These are phyloP conservation scores for Talaromyces sp. DNA, from an alignment of 2,329 filamentous ascomycete species.

Conservation along the genomic window DNA sequence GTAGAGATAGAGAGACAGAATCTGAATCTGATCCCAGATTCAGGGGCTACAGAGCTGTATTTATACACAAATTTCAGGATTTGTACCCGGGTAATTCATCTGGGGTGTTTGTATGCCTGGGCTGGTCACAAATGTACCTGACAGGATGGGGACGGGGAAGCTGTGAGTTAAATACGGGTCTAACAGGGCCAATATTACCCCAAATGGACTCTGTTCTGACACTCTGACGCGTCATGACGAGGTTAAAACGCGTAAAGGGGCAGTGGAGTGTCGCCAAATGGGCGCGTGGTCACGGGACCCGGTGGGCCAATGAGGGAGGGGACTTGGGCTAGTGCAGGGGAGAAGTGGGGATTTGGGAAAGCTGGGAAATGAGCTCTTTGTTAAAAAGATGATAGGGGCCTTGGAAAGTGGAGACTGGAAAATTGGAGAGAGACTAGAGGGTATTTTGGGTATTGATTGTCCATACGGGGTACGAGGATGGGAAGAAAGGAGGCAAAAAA, in stretches of 20 bases:
- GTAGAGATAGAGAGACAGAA: neutral
- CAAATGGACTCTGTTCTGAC: conserved; percentile 5
- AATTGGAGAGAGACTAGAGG: no score
- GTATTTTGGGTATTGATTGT: no score
- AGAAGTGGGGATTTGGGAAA: conserved; percentile 18
- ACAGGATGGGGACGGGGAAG: conserved; percentile 6
- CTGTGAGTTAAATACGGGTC: conserved; percentile 2
- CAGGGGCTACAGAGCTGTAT: neutral
- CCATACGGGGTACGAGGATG: neutral
- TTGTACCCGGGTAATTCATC: neutral
- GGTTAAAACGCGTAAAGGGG: conserved; percentile 39
- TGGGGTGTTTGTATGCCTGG: neutral
- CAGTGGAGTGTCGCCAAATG: conserved; percentile 39
- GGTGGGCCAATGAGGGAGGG: conserved; percentile 25
- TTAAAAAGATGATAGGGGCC: neutral
- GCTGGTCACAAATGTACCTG: conserved; percentile 7
- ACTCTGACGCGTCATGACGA: conserved; percentile 23
- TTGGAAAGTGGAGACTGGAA: neutral
- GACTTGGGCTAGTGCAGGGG: neutral
- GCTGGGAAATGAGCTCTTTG: conserved; percentile 6
- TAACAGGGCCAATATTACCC: conserved; percentile 16
- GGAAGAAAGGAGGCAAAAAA: neutral
- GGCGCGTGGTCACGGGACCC: conserved; percentile 40
- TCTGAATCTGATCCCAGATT: conserved; percentile 4
- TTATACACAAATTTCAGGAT: neutral